Base-by-base conservation (phyloP, 2,329 filamentous ascomycete species). In the Plectosphaerella sp. region DNA sequence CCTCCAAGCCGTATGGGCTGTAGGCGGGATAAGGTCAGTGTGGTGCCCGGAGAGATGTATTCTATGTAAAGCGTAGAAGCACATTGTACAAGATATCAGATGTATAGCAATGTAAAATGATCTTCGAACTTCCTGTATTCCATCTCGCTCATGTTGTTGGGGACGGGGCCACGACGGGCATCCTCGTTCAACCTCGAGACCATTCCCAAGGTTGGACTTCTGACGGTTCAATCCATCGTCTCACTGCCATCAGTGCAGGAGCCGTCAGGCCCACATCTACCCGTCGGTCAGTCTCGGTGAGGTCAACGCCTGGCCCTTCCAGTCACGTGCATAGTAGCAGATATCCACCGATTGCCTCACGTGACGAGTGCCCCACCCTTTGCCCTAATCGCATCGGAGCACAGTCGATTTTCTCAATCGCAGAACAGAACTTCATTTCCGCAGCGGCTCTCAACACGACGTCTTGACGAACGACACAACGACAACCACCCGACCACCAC, bases 401-500 rank as follows among this genome's bases (percentile, higher is more conserved):
- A 48, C 22, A 33, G 16, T 28, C 37, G 12, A 48, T 25, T 51
- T 39, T 46, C 48, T 20, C 35, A 50, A 49, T 47, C 28, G 28
- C 28, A 9, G 28, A 10, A 9, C 28, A 33, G 28, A 33, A 33
- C 28, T 33, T 33, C 28, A 7, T 52, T 53, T 37, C 45, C 18
- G 3, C 35, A 48, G 24, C 16, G 33, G 22, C 46, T 42, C 18
- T 45, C 20, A 46, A 46, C 36, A 10, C 28, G 47, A 41, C 47
- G 41, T 18, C 57, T 58, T 62, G 49, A 55, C 57, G 59, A 62
- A 55, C 58, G 61, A 60, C 64, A 58, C 58, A 57, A 55, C 50
- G 88, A 93, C 66, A 88, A 89, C 58, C 57, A 61, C 62, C 62
- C 61, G 61, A 64, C 59, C 65, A 56, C 54, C 64, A 67, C 64